Evolutionary conservation across 2,329 filamentous ascomycete genomes (phyloP).

Genomic region (Aureobasidium sp.): DNA sequence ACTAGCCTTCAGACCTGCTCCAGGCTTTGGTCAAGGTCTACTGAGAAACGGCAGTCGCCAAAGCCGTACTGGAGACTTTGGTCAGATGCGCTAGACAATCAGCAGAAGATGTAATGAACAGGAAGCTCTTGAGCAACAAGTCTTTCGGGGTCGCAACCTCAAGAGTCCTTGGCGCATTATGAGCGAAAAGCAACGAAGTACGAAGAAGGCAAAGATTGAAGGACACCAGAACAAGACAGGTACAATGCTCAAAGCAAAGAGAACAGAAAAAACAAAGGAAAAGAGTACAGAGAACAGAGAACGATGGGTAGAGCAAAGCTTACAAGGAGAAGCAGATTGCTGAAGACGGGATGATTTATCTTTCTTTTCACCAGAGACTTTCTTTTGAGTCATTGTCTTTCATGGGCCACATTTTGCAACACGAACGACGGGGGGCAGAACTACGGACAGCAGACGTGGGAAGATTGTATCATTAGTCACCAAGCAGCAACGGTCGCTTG

Average conservation of each 20-base stretch:
- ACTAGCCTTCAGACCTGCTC: conserved; percentile 2
- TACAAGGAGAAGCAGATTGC: not conserved
- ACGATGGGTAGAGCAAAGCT: not conserved
- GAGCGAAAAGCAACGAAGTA: too few species aligned
- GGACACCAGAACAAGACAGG: not conserved
- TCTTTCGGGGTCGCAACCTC: too few species aligned
- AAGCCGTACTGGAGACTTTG: not conserved
- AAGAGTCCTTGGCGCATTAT: too few species aligned
- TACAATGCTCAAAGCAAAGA: not conserved
- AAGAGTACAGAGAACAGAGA: not conserved
- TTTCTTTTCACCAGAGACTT: not conserved
- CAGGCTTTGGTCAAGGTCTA: not conserved
- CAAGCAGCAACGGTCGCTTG: not conserved
- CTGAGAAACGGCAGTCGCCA: conserved; percentile 3
- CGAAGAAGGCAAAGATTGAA: not conserved
- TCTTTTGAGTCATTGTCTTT: not conserved
- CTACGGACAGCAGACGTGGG: conserved; percentile 1
- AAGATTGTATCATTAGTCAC: not conserved
- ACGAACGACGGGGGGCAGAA: not conserved
- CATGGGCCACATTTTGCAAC: not conserved
- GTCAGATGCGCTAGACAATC: not conserved
- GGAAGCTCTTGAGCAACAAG: not conserved
- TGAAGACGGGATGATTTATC: not conserved
- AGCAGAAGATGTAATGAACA: too few species aligned
- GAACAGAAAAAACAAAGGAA: not conserved